phyloP scores from a whole-genome alignment of 352 stramenopile species.

The Phytophthora chlamydospora region DNA sequence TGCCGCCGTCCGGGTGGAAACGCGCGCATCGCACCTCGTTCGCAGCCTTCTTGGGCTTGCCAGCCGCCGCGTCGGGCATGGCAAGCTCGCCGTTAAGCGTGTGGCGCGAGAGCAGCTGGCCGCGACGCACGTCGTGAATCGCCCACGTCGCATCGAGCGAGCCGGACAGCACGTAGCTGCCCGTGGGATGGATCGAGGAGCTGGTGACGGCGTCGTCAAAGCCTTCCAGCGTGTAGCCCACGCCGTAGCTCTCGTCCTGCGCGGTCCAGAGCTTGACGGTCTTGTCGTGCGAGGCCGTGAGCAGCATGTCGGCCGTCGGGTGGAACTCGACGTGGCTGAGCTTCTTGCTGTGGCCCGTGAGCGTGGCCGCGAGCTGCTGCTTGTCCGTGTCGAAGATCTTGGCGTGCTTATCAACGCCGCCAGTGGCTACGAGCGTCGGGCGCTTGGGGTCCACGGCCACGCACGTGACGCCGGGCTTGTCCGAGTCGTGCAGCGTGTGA shows the following conservation, averaged over 20 bases:
- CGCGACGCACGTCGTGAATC: slow-evolving; percentile 81
- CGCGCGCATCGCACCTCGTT: slow-evolving; percentile 51
- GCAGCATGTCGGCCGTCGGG: slow-evolving; percentile 64
- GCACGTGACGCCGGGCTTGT: slow-evolving; percentile 70
- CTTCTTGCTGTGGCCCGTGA: slow-evolving; percentile 88
- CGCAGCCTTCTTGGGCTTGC: slow-evolving; percentile 31
- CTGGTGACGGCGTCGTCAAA: slow-evolving; percentile 70
- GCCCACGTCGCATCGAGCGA: slow-evolving; percentile 86
- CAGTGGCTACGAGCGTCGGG: slow-evolving; percentile 60
- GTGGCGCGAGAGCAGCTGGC: slow-evolving; percentile 54
- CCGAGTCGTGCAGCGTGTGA: slow-evolving; percentile 75
- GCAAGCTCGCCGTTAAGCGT: slow-evolving; percentile 53
- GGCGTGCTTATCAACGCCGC: slow-evolving; percentile 82
- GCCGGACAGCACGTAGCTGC: slow-evolving; percentile 77
- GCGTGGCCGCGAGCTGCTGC: slow-evolving; percentile 74
- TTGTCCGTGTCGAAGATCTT: slow-evolving; percentile 82
- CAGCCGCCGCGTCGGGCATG: slow-evolving; percentile 28
- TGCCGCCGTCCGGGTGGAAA: slow-evolving; percentile 96
- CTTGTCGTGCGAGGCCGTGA: slow-evolving; percentile 80
- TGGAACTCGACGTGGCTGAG: slow-evolving; percentile 85
- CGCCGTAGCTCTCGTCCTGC: slow-evolving; percentile 48
- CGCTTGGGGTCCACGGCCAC: slow-evolving; percentile 68
- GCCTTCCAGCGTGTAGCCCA: slow-evolving; percentile 61
- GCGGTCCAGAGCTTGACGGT: slow-evolving; percentile 82
- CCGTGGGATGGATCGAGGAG: slow-evolving; percentile 83